Base-by-base conservation (phyloP, 78 protist species). In the Emiliania huxleyi region DNA sequence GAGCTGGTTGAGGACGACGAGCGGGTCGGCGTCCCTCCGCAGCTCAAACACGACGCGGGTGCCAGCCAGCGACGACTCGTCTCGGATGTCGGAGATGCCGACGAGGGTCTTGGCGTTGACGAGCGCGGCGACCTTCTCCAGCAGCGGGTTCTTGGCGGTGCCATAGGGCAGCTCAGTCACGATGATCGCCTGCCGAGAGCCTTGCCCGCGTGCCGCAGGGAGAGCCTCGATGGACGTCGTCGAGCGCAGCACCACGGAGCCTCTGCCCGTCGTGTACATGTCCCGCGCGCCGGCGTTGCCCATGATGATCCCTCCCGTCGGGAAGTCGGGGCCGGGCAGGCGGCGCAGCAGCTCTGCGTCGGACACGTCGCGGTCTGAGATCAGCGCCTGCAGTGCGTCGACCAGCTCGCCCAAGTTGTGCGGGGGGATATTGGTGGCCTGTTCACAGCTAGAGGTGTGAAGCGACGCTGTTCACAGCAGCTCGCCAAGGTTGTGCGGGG, bases 291-390 rank as follows among this genome's bases (percentile, higher is more conserved):
- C 92, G 11, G 56, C 77, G 1, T 1, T 25, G 11, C 92, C 92
- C 42, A 90, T 40, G 46, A 90, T 37, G 19, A 29, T 37, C 15
- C 92, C 92, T 29, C 92, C 92, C 42, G 92, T 90, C 33, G 92
- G 92, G 73, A 90, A 90, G 49, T 90, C 92, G 83, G 92, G 92
- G 83, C 42, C 92, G 8, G 33, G 92, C 33, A 90, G 18, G 55
- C 35, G 1, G 29, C 35, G 43, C 37, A 69, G 1, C 29, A 90
- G 92, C 35, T 38, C 52, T 33, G 0, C 26, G 43, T 90, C 92
- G 23, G 84, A 0, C 8, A 90, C 52, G 37, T 37, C 19, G 19
- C 25, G 84, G 43, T 90, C 56, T 5, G 12, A 0, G 18, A 90
- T 0, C 23, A 90, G 92, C 21, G 83, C 84, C 3, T 3, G 29